phyloP scores from a whole-genome alignment of 371 early-diverging fungal species.

The Chytridiales sp. region DNA sequence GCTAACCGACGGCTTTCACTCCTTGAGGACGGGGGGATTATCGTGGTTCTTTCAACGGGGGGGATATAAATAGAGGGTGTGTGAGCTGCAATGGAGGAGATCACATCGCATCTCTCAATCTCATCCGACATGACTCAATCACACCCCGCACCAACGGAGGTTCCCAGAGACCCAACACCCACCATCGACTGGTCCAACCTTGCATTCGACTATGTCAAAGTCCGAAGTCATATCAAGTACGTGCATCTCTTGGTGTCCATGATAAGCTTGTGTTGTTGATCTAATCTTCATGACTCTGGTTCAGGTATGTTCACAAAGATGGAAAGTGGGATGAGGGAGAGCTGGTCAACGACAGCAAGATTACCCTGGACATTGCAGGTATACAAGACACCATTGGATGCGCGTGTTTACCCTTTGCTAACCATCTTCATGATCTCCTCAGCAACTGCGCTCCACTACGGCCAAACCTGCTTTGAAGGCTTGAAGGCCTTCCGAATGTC shows the following conservation, averaged over 20 bases:
- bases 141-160: background rate
- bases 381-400: slow-evolving; percentile 23
- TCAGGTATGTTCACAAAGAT: slow-evolving; percentile 41
- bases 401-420: background rate
- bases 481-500: slow-evolving; percentile 77
- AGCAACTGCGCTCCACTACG: slow-evolving; percentile 27
- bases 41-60: no score
- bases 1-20: no score
- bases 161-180: slow-evolving; percentile 14
- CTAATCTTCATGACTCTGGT: no score
- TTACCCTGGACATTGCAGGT: slow-evolving; percentile 44
- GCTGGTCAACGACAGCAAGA: slow-evolving; percentile 48
- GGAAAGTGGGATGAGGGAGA: slow-evolving; percentile 67
- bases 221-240: slow-evolving; percentile 65
- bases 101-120: no score
- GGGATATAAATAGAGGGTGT: no score
- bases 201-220: slow-evolving; percentile 66
- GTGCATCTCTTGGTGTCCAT: no score
- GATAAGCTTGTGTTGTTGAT: no score
- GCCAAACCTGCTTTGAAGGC: slow-evolving; percentile 69
- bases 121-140: background rate
- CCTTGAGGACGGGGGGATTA: no score
- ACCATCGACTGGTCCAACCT: slow-evolving; percentile 66
- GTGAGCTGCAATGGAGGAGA: no score
- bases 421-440: background rate